These are phyloP conservation scores for Capsicum baccatum DNA, from an alignment of 257 asterid genomes.

Conservation along the genomic window DNA sequence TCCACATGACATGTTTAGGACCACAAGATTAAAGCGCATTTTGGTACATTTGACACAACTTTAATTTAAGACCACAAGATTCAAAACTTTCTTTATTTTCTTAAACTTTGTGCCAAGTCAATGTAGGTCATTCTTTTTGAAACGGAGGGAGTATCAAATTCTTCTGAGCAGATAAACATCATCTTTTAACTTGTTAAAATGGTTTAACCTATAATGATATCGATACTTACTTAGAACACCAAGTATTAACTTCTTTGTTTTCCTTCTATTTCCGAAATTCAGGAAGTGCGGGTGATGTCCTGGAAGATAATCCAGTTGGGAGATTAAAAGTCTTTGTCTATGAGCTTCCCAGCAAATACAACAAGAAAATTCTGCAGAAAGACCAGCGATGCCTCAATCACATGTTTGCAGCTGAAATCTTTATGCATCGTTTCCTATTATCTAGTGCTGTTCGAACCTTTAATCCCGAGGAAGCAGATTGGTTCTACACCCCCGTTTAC, in stretches of 20 bases:
- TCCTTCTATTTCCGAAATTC: slow-evolving; percentile 32
- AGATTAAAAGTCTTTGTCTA: slow-evolving; percentile 79
- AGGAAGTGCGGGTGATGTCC: slow-evolving; percentile 97
- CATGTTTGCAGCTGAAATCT: slow-evolving; percentile 97
- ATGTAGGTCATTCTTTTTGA: too few species aligned
- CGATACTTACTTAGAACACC: background rate
- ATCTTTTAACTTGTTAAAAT: background rate
- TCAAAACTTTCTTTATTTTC: too few species aligned
- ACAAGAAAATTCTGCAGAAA: slow-evolving; percentile 70
- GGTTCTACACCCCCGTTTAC: slow-evolving; percentile 91
- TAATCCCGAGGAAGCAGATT: slow-evolving; percentile 93
- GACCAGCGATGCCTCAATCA: slow-evolving; percentile 88
- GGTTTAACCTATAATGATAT: background rate
- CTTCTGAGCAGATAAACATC: background rate
- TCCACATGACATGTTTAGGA: too few species aligned
- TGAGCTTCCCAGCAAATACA: slow-evolving; percentile 90
- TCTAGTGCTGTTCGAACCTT: slow-evolving; percentile 82
- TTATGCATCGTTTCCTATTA: slow-evolving; percentile 79
- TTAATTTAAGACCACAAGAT: too few species aligned
- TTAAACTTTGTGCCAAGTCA: too few species aligned
- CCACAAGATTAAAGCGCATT: too few species aligned
- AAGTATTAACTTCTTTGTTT: background rate
- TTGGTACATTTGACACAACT: too few species aligned
- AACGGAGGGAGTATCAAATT: background rate
- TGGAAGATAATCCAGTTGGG: slow-evolving; percentile 89